Evolutionary conservation across 2,329 filamentous ascomycete genomes (phyloP), one percentile per base, ranked within the genome.

Genomic region (Fusarium sp.): DNA sequence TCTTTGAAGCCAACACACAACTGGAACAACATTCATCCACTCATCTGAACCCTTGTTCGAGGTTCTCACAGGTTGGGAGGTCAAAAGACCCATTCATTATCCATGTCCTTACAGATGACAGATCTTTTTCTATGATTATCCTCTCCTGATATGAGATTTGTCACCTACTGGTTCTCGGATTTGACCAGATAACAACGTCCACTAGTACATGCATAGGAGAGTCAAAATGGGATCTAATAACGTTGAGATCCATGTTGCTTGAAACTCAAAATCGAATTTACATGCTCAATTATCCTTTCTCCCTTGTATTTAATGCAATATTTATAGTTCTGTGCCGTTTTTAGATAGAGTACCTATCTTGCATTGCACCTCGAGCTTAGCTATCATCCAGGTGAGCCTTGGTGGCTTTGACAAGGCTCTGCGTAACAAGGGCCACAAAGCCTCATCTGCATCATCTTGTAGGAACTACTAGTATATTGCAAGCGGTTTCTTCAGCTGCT

Each of bases 91-190:
- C 46, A 16, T 40, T 29, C 46, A 16, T 49, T n/a, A 49, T 46
- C 50, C 56, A 29, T 59, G 23, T 42, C 31, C 25, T 20, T 33
- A 16, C 14, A 27, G 49, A 64, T 58, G 53, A 44, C 55, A 68
- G 64, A 38, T 61, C 40, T 64, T 57, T 44, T 58, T 42, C 64
- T 44, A 44, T 58, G 40, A 40, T 51, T 49, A 55, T 65, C 38
- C 53, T 59, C 42, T 51, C 53, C 38, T 65, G 56, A 65, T 36
- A 57, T 49, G 33, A 40, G 40, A 46, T 57, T 44, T 61, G 64
- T 68, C 64, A 49, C 49, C 57, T 46, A 57, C 20, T 27, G 42
- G 23, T n/a, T 14, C 23, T 49, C n/a, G 9, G 20, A 16, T 25
- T 46, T 27, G 42, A 27, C 42, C 23, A 11, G 42, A 49, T 49